Conservation (phyloP, 2,329 filamentous ascomycete genomes). For the Aspergillus unguis region DNA sequence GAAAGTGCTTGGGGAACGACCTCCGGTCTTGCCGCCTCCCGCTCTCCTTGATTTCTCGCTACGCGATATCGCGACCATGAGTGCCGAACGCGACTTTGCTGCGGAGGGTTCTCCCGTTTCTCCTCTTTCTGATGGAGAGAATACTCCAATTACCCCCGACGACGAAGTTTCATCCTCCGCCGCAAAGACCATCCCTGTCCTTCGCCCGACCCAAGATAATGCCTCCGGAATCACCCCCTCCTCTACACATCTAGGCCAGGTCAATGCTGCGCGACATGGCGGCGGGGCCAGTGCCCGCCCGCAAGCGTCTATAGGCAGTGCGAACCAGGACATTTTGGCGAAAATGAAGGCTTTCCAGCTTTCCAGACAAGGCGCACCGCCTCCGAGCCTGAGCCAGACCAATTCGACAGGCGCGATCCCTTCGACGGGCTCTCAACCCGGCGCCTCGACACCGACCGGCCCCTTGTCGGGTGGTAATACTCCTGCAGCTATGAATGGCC, state of each 20-base stretch:
- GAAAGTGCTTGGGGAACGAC: constrained; percentile 11
- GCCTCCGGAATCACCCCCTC: constrained; percentile 64
- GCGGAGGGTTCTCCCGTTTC: constrained; percentile 21
- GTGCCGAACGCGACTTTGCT: constrained; percentile 20
- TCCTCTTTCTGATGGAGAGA: constrained; percentile 20
- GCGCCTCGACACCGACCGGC: constrained; percentile 6
- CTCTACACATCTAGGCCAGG: constrained; percentile 77
- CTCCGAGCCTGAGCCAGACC: constrained; percentile 29
- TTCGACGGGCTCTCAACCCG: constrained; percentile 4
- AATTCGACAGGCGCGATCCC: constrained; percentile 37
- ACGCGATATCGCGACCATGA: constrained; percentile 17
- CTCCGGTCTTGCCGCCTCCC: constrained; percentile 6
- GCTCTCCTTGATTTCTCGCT: neutral
- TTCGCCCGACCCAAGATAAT: constrained; percentile 25
- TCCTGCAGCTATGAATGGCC: constrained; percentile 20
- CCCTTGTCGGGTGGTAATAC: constrained; percentile 13
- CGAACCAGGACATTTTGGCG: constrained; percentile 61
- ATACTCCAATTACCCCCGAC: constrained; percentile 19
- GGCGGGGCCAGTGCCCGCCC: constrained; percentile 25
- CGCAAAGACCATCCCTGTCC: constrained; percentile 23
- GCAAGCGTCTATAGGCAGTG: constrained; percentile 33
- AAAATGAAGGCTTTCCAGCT: constrained; percentile 69
- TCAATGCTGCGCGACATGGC: constrained; percentile 63
- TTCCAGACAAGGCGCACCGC: constrained; percentile 59
- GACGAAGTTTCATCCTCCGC: constrained; percentile 20